These are phyloP conservation scores for Solanum peruvianum DNA, from an alignment of 257 asterid genomes.

Conservation along the genomic window DNA sequence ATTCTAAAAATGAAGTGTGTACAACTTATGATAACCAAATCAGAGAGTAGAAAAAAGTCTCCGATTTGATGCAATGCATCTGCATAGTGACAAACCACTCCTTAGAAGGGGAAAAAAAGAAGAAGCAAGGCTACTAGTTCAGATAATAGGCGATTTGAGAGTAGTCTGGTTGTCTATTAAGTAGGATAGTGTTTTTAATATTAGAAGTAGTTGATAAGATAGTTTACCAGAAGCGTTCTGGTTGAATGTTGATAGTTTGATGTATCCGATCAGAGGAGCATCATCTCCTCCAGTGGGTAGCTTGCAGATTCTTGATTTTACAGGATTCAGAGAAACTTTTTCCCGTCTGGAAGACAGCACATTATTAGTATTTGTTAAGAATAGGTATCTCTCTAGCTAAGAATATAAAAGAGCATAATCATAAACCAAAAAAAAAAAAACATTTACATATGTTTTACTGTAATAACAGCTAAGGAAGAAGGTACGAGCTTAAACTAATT, in stretches of 20 bases:
- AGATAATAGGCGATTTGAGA: neutral
- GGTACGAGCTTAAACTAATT: neutral
- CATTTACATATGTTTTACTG: neutral
- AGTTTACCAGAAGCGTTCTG: slow-evolving; percentile 87
- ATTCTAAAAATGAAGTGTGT: neutral
- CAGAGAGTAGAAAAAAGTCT: neutral
- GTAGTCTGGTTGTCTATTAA: neutral
- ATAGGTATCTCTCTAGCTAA: neutral
- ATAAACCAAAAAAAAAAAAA: neutral
- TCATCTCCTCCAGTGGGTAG: slow-evolving; percentile 47
- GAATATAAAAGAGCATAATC: neutral
- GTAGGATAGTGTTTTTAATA: neutral
- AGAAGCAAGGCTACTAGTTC: neutral
- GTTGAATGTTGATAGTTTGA: slow-evolving; percentile 84
- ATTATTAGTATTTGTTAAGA: slow-evolving; percentile 6
- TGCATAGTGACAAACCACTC: neutral
- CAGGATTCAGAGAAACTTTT: slow-evolving; percentile 75
- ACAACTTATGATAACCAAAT: neutral
- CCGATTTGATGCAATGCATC: neutral
- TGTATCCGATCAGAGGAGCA: slow-evolving; percentile 70
- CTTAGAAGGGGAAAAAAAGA: neutral
- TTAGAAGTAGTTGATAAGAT: neutral
- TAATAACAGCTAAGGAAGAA: neutral
- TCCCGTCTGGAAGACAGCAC: slow-evolving; percentile 62
- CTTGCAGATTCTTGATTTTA: slow-evolving; percentile 82